Conservation (phyloP, 305 asterid genomes). For the Lippia alba region DNA sequence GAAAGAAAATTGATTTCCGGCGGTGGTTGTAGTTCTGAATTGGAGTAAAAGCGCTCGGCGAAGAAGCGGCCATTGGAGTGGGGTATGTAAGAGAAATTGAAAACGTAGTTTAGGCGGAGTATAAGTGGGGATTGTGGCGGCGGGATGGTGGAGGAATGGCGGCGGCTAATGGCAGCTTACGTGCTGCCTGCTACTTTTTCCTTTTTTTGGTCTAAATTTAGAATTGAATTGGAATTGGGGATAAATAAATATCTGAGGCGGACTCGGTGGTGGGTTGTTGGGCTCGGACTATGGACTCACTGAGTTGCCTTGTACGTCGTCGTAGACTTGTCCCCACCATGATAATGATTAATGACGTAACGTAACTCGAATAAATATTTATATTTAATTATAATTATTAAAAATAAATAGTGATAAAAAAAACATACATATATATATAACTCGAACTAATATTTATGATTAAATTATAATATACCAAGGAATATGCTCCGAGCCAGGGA, state of each 20-base stretch:
- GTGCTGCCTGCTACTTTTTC: background rate
- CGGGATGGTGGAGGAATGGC: constrained; percentile 10
- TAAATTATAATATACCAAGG: too few relatives aligned
- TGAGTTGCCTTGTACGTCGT: background rate
- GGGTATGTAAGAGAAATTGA: background rate
- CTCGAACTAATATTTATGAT: too few relatives aligned
- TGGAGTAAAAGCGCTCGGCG: constrained; percentile 41
- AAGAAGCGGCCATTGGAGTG: constrained; percentile 55
- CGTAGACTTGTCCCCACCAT: background rate
- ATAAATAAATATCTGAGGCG: background rate
- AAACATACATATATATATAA: too few relatives aligned
- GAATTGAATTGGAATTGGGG: background rate
- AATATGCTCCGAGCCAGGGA: too few relatives aligned
- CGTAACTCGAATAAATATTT: too few relatives aligned
- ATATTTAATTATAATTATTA: too few relatives aligned
- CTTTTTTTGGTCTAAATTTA: background rate
- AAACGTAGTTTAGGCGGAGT: constrained; percentile 24
- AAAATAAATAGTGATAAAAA: too few relatives aligned
- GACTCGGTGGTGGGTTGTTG: background rate
- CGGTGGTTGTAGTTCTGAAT: constrained; percentile 34
- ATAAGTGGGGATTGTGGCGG: background rate
- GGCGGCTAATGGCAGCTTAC: constrained; percentile 29
- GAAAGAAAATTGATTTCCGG: constrained; percentile 11
- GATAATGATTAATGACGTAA: too few relatives aligned
- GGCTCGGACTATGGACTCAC: background rate